Evolutionary conservation across 495 filamentous ascomycete genomes (phyloP).

Genomic region (Bathelium albidoporum): DNA sequence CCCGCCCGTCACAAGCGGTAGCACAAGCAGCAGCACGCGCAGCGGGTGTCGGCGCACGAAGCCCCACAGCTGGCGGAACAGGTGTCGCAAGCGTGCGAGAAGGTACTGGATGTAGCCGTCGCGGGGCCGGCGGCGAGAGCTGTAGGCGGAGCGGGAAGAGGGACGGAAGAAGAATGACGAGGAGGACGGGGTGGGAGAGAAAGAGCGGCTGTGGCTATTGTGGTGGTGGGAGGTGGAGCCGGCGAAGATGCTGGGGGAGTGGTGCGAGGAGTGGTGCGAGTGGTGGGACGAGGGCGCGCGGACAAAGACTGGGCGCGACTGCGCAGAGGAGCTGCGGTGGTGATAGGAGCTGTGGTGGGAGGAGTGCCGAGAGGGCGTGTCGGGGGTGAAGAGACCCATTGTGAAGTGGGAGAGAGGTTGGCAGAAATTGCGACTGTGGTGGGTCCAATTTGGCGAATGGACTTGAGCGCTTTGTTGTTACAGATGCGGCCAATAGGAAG

Average conservation of each 20-base stretch:
- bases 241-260: conserved; percentile 4
- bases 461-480: not conserved
- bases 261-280: conserved; percentile 3
- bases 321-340: conserved; percentile 8
- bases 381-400: conserved; percentile 21
- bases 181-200: not conserved
- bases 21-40: conserved; percentile 70
- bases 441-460: too few relatives aligned
- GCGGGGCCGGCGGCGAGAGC: conserved; percentile 48
- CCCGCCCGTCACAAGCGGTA: conserved; percentile 73
- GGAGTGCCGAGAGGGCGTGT: conserved; percentile 13
- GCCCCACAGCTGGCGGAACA: conserved; percentile 61
- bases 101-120: conserved; percentile 62
- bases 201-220: not conserved
- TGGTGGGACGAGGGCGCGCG: conserved; percentile 11
- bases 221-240: conserved; percentile 1
- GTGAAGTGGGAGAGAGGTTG: too few relatives aligned
- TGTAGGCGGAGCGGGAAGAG: conserved; percentile 7
- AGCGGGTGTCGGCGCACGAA: conserved; percentile 70
- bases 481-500: not conserved
- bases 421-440: too few relatives aligned
- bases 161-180: not conserved
- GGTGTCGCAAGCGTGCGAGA: conserved; percentile 56
- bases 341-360: conserved; percentile 5
- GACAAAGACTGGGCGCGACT: conserved; percentile 14